A percentile compares a stretch with the other conserved stretches of the same genome.
These are phyloP conservation scores for Pulveroboletus sp. DNA, from an alignment of 768 basidiomycete genomes.

Conservation along the genomic window DNA sequence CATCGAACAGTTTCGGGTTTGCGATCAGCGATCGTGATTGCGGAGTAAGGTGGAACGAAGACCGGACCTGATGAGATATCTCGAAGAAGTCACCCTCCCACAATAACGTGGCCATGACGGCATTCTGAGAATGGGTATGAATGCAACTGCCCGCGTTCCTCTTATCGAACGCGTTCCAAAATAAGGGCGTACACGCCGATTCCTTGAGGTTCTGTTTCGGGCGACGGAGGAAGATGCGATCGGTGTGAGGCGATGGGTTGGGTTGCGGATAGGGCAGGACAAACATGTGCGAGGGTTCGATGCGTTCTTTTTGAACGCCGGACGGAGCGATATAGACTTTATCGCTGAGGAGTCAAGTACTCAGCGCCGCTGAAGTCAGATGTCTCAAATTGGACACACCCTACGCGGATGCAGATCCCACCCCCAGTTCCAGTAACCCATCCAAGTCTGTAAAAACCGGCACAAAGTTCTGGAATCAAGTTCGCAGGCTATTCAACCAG, in stretches of 20 bases:
- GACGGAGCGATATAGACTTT: slow-evolving; percentile 86
- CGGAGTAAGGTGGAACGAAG: neutral
- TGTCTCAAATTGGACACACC: slow-evolving; percentile 38
- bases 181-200: slow-evolving; percentile 84
- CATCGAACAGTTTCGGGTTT: neutral
- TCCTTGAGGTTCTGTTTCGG: slow-evolving; percentile 72
- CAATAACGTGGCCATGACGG: slow-evolving; percentile 81
- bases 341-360: slow-evolving; percentile 40
- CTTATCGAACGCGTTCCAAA: slow-evolving; percentile 88
- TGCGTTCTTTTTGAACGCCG: slow-evolving; percentile 88
- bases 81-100: slow-evolving; percentile 68
- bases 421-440: slow-evolving; percentile 93
- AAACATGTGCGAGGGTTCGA: slow-evolving; percentile 79
- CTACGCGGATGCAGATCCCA: slow-evolving; percentile 70
- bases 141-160: slow-evolving; percentile 81
- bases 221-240: slow-evolving; percentile 74
- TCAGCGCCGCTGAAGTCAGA: neutral
- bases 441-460: slow-evolving; percentile 79
- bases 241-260: slow-evolving; percentile 52
- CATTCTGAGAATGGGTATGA: slow-evolving; percentile 88
- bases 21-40: slow-evolving; percentile 1
- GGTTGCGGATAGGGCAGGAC: slow-evolving; percentile 76
- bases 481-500: slow-evolving; percentile 67
- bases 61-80: slow-evolving; percentile 73
- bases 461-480: slow-evolving; percentile 81